These are phyloP conservation scores for Xerocomellus chrysenteron DNA, from an alignment of 768 basidiomycete species.

Conservation along the genomic window DNA sequence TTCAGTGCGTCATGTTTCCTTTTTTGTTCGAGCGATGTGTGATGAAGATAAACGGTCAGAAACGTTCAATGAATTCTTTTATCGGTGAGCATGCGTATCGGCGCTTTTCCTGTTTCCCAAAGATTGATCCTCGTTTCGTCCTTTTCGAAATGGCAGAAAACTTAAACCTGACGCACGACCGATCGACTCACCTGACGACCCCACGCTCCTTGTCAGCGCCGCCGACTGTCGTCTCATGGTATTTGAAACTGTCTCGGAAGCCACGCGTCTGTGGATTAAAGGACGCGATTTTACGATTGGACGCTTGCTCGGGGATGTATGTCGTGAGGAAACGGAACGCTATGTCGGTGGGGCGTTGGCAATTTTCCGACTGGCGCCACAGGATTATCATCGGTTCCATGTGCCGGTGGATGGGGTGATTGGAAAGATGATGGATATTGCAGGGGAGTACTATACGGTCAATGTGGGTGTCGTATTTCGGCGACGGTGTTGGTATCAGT, in stretches of 20 bases:
- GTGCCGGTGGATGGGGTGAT: constrained; percentile 82
- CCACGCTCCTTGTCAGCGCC: constrained; percentile 76
- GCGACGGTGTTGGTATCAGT: not conserved
- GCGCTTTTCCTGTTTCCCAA: not conserved
- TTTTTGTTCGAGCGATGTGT: not conserved
- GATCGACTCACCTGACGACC: constrained; percentile 67
- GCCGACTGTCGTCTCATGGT: constrained; percentile 97
- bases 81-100: constrained; percentile 44
- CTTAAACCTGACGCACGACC: constrained; percentile 83
- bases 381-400: constrained; percentile 96
- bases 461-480: constrained; percentile 56
- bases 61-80: constrained; percentile 94
- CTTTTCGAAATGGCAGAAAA: constrained; percentile 51
- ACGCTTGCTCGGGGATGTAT: constrained; percentile 76
- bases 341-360: constrained; percentile 81
- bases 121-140: not conserved
- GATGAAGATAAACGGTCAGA: constrained; percentile 41
- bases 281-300: constrained; percentile 88
- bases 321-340: constrained; percentile 64
- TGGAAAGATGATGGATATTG: constrained; percentile 77
- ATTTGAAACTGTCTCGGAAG: constrained; percentile 82
- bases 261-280: constrained; percentile 94
- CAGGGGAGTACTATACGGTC: constrained; percentile 96
- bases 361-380: constrained; percentile 90
- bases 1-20: constrained; percentile 60